These are phyloP conservation scores for Pneumocystis carinii DNA, from an alignment of 1,139 yeast species.

Conservation along the genomic window DNA sequence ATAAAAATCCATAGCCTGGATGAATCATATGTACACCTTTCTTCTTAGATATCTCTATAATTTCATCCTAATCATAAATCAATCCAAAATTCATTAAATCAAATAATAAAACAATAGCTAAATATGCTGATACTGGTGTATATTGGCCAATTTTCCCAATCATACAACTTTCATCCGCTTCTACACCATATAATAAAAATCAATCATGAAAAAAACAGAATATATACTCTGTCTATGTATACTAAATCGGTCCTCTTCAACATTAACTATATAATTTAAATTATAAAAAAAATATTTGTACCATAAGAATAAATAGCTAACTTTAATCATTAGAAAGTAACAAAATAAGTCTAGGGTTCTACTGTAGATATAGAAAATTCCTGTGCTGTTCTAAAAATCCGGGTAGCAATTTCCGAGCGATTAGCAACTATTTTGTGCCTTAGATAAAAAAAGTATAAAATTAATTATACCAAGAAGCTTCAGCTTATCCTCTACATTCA, in stretches of 20 bases:
- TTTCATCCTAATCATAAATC: slow-evolving; percentile 53
- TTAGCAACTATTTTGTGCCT: slow-evolving; percentile 7
- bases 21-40: slow-evolving; percentile 92
- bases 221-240: slow-evolving; percentile 56
- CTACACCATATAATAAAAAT: slow-evolving; percentile 11
- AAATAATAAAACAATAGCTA: slow-evolving; percentile 31
- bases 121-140: slow-evolving; percentile 91
- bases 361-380: slow-evolving; percentile 96
- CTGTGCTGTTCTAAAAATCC: slow-evolving; percentile 88
- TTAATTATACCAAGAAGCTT: no score
- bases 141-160: slow-evolving; percentile 81
- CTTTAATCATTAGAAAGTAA: no score
- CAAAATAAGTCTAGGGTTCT: slow-evolving; percentile 73
- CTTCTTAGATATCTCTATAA: slow-evolving; percentile 71
- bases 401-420: slow-evolving; percentile 14
- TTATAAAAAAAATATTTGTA: no score
- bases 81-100: no score
- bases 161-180: slow-evolving; percentile 42
- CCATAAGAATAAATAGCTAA: no score
- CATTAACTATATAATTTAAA: no score
- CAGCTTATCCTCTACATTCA: no score
- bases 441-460: not conserved
- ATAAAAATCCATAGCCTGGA: slow-evolving; percentile 94
- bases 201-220: not conserved
- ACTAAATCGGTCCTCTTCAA: slow-evolving; percentile 66